Percentiles rank a stretch among this genome's conserved stretches.
Conservation (phyloP, 2,329 filamentous ascomycete species). For the Cladobotryum mycophilum region DNA sequence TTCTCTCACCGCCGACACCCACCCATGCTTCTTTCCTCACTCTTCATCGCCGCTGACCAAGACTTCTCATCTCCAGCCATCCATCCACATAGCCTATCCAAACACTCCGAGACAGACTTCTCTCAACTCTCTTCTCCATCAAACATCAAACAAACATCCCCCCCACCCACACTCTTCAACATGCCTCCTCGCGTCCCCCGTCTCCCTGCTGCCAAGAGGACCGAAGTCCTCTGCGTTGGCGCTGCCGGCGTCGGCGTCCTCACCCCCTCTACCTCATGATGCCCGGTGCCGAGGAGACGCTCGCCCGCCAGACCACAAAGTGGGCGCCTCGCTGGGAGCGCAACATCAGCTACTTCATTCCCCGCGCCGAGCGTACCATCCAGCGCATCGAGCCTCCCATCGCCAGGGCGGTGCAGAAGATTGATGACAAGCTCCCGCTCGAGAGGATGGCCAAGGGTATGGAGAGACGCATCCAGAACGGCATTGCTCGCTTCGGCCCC, state of each 20-base stretch:
- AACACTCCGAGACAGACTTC: background rate
- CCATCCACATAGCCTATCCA: no score
- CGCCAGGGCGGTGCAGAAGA: slow-evolving; percentile 36
- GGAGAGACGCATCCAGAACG: slow-evolving; percentile 41
- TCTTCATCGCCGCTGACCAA: background rate
- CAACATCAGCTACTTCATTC: slow-evolving; percentile 48
- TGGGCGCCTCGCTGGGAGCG: slow-evolving; percentile 57
- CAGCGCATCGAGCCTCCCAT: slow-evolving; percentile 45
- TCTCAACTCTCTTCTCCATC: background rate
- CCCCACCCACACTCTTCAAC: slow-evolving; percentile 17
- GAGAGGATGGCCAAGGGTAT: slow-evolving; percentile 44
- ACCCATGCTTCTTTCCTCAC: background rate
- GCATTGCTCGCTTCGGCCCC: slow-evolving; percentile 35
- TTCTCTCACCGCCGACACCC: background rate
- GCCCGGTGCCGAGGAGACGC: slow-evolving; percentile 48
- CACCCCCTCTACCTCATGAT: slow-evolving; percentile 53
- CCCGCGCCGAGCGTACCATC: slow-evolving; percentile 41
- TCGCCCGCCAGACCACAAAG: slow-evolving; percentile 47
- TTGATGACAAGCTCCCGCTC: slow-evolving; percentile 43
- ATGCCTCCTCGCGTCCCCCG: slow-evolving; percentile 42
- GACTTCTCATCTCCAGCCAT: no score
- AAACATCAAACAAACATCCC: background rate
- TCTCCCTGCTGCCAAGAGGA: slow-evolving; percentile 42
- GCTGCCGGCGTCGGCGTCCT: slow-evolving; percentile 48
- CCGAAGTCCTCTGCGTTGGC: slow-evolving; percentile 48